A percentile compares a stretch with the other conserved stretches of the same genome.
Evolutionary conservation across 257 asterid genomes (phyloP).

Genomic region (Solanum verrucosum): DNA sequence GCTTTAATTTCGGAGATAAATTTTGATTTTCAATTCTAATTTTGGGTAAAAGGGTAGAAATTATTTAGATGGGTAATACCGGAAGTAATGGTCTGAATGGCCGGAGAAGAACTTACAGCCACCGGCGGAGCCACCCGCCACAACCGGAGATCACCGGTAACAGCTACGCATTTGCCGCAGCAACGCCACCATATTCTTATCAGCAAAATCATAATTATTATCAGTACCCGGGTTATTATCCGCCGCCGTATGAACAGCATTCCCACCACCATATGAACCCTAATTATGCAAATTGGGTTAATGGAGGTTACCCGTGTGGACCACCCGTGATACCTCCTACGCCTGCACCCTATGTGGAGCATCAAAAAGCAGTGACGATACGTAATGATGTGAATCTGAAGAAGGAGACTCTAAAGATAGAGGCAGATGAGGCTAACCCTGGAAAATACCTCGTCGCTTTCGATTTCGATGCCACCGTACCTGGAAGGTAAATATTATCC

Average conservation of each 20-base stretch:
- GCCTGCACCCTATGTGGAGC: constrained; percentile 72
- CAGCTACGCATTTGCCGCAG: constrained; percentile 70
- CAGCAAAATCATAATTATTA: constrained; percentile 55
- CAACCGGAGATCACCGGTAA: constrained; percentile 58
- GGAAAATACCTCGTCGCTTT: constrained; percentile 77
- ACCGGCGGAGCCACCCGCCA: constrained; percentile 19
- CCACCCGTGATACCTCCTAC: constrained; percentile 5
- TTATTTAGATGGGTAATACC: constrained; percentile 58
- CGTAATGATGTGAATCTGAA: constrained; percentile 85
- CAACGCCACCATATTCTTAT: constrained; percentile 80
- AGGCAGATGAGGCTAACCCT: constrained; percentile 70
- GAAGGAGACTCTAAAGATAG: constrained; percentile 76
- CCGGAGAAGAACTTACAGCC: constrained; percentile 42
- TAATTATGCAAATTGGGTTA: constrained; percentile 56
- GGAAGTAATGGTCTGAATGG: constrained; percentile 38
- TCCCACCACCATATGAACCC: background rate
- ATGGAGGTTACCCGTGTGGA: constrained; percentile 42
- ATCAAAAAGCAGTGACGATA: constrained; percentile 95
- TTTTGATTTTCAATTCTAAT: background rate
- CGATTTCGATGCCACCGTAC: constrained; percentile 82
- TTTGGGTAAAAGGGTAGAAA: background rate
- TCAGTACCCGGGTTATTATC: constrained; percentile 83
- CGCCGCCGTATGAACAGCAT: constrained; percentile 37
- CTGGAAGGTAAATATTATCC: constrained; percentile 63
- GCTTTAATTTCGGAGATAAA: background rate